Conservation (phyloP, 345 rosid genomes). For the Arabidopsis suecica region DNA sequence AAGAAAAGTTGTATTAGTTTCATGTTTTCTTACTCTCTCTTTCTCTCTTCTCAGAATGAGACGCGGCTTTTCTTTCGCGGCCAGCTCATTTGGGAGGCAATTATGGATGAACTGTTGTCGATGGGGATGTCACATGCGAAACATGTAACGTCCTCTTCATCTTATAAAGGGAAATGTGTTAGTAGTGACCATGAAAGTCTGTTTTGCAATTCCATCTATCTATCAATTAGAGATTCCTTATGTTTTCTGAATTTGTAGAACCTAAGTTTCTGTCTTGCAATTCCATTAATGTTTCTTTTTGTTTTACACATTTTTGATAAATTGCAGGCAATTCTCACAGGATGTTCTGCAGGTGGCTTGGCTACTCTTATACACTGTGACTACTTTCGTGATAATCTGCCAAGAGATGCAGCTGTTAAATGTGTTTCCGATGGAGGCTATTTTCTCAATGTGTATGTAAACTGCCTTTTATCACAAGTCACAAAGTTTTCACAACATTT, state of each 20-base stretch:
- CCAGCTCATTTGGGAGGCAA: conserved; percentile 90
- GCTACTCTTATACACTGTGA: conserved; percentile 90
- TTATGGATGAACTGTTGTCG: conserved; percentile 72
- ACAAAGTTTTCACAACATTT: not conserved
- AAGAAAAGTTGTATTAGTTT: not conserved
- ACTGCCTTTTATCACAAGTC: not conserved
- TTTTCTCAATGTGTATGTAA: conserved; percentile 83
- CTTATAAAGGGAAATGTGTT: not conserved
- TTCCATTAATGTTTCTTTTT: not conserved
- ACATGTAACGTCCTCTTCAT: conserved; percentile 49
- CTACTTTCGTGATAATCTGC: conserved; percentile 64
- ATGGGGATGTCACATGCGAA: conserved; percentile 75
- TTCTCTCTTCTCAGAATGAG: conserved; percentile 53
- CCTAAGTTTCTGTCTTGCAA: not conserved
- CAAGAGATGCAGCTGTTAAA: conserved; percentile 70
- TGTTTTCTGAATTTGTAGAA: not conserved
- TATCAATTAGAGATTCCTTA: not conserved
- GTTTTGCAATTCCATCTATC: conserved; percentile 7
- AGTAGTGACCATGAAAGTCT: not conserved
- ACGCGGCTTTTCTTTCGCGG: conserved; percentile 78
- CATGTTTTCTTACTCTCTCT: conserved; percentile 3
- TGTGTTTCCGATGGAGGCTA: conserved; percentile 90
- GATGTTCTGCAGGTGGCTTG: conserved; percentile 98
- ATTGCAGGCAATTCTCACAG: conserved; percentile 83
- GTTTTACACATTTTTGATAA: not conserved